Evolutionary conservation across 2,329 filamentous ascomycete species (phyloP), one percentile per base, ranked within the genome.

Genomic region (Ophiostoma novo-ulmi): DNA sequence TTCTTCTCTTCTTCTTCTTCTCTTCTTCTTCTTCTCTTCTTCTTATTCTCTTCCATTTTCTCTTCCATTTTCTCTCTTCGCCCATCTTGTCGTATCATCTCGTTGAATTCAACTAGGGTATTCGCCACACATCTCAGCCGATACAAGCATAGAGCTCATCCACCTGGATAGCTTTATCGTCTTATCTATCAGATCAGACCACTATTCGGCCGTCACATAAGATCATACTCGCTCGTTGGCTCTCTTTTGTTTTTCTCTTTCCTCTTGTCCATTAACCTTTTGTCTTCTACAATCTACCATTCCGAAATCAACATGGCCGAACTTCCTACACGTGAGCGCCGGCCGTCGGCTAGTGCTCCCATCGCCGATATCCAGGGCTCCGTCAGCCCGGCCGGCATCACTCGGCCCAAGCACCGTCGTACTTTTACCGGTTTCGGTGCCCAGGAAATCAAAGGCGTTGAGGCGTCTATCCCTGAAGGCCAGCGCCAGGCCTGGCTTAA

Each of bases 391-490:
- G 90, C 89, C 61, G 94, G 96, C 78, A 89, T 91, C 81, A 88
- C 87, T 36, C 87, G 95, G 73, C 95, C 95, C 65, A 99, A 98
- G 83, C 95, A 99, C 83, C 97, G 93, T 85, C 88, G 95, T 75
- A 98, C 94, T n/a, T 91, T 92, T 75, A 99, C 95, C 11, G 95
- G 95, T 10, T 95, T 98, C 78, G 94, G 93, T 44, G 87, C 93
- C 38, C 84, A 87, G 48, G 95, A 99, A 78, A 97, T 97, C 84
- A 97, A 97, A 84, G 90, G 82, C 76, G 92, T 98, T 67, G 94
- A 98, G 83, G 93, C 88, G 72, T 89, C 88, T 72, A 97, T 98
- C 77, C 94, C 94, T 66, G 94, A 97, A 80, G 88, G 90, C 44
- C 90, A 96, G 83, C 89, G 94, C 74, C 92, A 88, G 76, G 91